Conservation (phyloP, 495 filamentous ascomycete species). For the Bacidia gigantensis region DNA sequence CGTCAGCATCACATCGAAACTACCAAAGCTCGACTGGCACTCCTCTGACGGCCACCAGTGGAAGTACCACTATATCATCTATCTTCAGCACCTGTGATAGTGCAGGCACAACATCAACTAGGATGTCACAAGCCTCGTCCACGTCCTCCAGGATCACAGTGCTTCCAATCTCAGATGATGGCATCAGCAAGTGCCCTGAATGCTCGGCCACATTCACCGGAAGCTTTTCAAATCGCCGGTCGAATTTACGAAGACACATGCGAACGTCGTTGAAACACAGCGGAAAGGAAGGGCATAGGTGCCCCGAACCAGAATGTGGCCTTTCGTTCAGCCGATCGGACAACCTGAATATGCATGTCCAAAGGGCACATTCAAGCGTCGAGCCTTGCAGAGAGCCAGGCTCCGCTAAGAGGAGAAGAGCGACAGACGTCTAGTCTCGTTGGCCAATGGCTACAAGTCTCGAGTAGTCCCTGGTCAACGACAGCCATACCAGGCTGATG, state of each 20-base stretch:
- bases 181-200: neutral
- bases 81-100: neutral
- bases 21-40: neutral
- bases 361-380: neutral
- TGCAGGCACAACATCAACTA: neutral
- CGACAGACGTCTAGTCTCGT: neutral
- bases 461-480: too few relatives aligned
- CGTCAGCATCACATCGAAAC: neutral
- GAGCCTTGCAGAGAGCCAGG: neutral
- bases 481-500: too few relatives aligned
- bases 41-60: neutral
- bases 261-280: neutral
- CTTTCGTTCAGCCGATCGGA: slow-evolving; percentile 1
- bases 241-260: slow-evolving; percentile 7
- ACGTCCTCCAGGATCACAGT: neutral
- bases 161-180: neutral
- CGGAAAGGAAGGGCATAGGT: neutral
- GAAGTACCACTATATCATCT: neutral
- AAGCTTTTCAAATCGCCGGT: neutral
- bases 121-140: neutral
- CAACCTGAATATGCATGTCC: slow-evolving; percentile 7
- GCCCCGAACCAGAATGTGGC: neutral
- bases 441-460: too few relatives aligned
- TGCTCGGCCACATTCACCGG: slow-evolving; percentile 5
- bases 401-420: neutral